Base-by-base conservation (phyloP, 2,329 filamentous ascomycete genomes). In the Verruconis gallopava region DNA sequence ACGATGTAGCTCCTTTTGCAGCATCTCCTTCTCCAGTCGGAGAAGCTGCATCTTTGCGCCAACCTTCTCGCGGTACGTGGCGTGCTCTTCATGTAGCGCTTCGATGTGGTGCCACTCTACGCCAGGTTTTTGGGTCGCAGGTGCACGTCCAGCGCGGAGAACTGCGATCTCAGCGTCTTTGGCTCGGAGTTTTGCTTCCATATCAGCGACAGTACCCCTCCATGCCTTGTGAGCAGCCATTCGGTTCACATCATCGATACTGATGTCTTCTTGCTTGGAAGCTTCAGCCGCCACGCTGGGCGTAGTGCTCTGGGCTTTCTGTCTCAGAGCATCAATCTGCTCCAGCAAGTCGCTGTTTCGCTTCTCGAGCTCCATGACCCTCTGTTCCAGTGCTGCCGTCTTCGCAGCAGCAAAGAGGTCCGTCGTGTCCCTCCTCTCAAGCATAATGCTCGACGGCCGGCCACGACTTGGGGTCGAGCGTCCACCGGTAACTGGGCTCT, bases 351-450 rank as follows among this genome's bases (percentile, higher is more conserved):
- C 57, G 6, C 54, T 49, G 46, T 64, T 64, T 2, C 57, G 50
- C 47, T 57, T 56, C 45, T 66, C 63, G 2, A 65, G 49, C 45
- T 65, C 63, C 13, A 66, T 55, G 12, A 58, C 57, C 12, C 62
- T 55, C 40, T 66, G 62, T 46, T 66, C 60, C 22, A 66, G 51
- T 0, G 63, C 63, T 12, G 62, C 62, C 1, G 58, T 55, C 40
- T 62, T 62, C 25, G 63, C 63, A 0, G 53, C 56, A 9, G 60
- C 60, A 48, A 63, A 66, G 13, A 66, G 53, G 44, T 64, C 61
- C 12, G 54, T 53, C 18, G 49, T 47, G 42, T 51, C 56, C 11
- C 57, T 46, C 17, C 58, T 48, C 45, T 61, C 60, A 22, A 60
- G 47, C 33, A 56, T 48, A 37, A 52, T 45, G 46, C 55, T 56